phyloP scores from a whole-genome alignment of 345 rosid genomes.

The Syzygium aromaticum region DNA sequence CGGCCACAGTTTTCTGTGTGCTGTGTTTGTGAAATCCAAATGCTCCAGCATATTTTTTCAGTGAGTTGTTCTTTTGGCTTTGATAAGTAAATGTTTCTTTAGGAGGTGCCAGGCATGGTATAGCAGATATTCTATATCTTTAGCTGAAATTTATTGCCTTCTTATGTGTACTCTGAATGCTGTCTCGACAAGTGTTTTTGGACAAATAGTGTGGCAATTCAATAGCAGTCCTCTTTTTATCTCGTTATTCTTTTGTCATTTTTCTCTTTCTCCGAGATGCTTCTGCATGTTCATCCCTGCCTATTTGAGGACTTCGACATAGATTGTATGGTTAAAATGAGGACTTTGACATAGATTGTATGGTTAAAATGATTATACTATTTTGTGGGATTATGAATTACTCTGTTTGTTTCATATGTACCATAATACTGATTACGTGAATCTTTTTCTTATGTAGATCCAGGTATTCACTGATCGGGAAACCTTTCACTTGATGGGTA shows the following conservation, averaged over 20 bases:
- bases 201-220: neutral
- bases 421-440: neutral
- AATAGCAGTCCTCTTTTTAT: neutral
- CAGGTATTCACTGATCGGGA: constrained; percentile 64
- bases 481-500: constrained; percentile 73
- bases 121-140: neutral
- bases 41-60: neutral
- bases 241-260: neutral
- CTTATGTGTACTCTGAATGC: neutral
- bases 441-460: constrained; percentile 38
- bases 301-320: neutral
- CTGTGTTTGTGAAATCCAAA: neutral
- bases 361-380: neutral
- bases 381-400: neutral
- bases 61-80: neutral
- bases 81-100: neutral
- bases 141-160: neutral
- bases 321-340: neutral
- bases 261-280: neutral
- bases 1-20: neutral
- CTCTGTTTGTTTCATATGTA: neutral
- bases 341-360: neutral
- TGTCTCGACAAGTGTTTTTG: neutral
- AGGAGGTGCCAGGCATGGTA: neutral
- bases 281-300: neutral